These are phyloP conservation scores for Botryotinia calthae DNA, from an alignment of 2,329 filamentous ascomycete species.

Conservation along the genomic window DNA sequence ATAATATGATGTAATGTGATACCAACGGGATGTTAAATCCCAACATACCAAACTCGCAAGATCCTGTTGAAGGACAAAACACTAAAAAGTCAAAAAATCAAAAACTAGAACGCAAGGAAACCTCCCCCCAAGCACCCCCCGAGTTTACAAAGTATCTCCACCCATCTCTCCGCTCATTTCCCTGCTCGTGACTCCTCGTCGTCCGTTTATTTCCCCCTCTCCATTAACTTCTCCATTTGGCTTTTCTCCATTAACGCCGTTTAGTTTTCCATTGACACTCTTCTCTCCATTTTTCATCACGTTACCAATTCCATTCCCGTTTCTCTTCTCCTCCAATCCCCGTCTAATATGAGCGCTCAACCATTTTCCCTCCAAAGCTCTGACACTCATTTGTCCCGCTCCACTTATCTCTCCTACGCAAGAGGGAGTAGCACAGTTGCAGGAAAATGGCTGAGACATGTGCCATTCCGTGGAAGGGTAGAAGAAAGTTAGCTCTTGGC, in stretches of 20 bases:
- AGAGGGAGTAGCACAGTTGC: conserved; percentile 54
- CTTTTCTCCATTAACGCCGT: neutral
- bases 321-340: conserved; percentile 6
- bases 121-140: conserved; percentile 4
- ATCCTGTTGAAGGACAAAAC: conserved; percentile 9
- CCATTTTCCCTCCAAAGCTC: conserved; percentile 57
- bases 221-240: neutral
- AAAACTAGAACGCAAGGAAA: conserved; percentile 15
- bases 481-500: conserved; percentile 67
- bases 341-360: conserved; percentile 45
- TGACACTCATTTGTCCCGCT: conserved; percentile 56
- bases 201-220: neutral
- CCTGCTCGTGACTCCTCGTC: conserved; percentile 22
- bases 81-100: neutral
- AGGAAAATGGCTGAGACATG: conserved; percentile 71
- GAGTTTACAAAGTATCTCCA: conserved; percentile 50
- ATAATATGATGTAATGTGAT: neutral
- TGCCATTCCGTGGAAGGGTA: conserved; percentile 73
- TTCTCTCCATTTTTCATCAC: neutral
- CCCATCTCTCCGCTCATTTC: conserved; percentile 58
- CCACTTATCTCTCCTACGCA: conserved; percentile 64
- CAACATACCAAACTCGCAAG: conserved; percentile 2
- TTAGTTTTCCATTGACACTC: neutral
- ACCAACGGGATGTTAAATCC: conserved; percentile 22
- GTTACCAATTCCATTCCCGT: neutral